A percentile compares a stretch with the other conserved stretches of the same genome.
Evolutionary conservation across 345 rosid genomes (phyloP).

Genomic region (Diplotaxis tenuifolia): DNA sequence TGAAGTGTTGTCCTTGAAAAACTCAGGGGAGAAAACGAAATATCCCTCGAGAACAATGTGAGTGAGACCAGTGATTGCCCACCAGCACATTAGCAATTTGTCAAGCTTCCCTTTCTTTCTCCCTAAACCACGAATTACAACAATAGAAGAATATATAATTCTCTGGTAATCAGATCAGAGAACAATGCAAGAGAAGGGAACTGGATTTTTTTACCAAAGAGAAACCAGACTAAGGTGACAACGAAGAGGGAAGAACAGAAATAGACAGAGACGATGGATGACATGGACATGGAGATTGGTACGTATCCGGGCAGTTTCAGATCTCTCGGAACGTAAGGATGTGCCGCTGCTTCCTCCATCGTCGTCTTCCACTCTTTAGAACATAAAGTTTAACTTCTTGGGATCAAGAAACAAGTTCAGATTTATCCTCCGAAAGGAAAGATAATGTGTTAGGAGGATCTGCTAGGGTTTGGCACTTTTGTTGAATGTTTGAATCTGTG

Average conservation of each 20-base stretch:
- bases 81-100: conserved; percentile 90
- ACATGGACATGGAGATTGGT: conserved; percentile 57
- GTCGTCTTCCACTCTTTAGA: too few relatives aligned
- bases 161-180: too few relatives aligned
- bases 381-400: too few relatives aligned
- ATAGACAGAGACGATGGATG: conserved; percentile 58
- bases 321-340: conserved; percentile 41
- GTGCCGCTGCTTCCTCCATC: neutral
- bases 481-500: conserved; percentile 73
- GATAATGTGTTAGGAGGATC: too few relatives aligned
- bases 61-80: conserved; percentile 93
- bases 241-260: conserved; percentile 51
- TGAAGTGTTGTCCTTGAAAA: conserved; percentile 72
- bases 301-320: conserved; percentile 63
- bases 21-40: conserved; percentile 86
- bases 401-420: too few relatives aligned
- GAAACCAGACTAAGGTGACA: conserved; percentile 58
- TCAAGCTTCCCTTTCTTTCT: conserved; percentile 47
- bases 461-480: too few relatives aligned
- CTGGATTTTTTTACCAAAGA: conserved; percentile 58
- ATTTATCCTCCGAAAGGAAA: too few relatives aligned
- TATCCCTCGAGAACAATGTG: conserved; percentile 84
- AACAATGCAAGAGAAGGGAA: too few relatives aligned
- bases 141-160: neutral
- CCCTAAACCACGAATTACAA: conserved; percentile 9